Evolutionary conservation across 1,139 yeast species (phyloP), one percentile per base, ranked within the genome.

Genomic region (Diutina sp.): DNA sequence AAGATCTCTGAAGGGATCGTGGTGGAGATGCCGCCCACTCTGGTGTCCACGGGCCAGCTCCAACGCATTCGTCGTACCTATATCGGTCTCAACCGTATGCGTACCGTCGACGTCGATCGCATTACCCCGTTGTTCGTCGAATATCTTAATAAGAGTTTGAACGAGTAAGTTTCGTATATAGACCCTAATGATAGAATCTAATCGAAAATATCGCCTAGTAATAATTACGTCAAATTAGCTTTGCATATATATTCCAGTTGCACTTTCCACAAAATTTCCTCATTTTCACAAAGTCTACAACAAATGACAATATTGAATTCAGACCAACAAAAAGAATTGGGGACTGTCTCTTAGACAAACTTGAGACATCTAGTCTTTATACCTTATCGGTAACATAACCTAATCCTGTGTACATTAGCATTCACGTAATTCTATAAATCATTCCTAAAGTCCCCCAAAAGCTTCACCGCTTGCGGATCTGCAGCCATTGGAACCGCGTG

Each of bases 61-160:
- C 97, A 91, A 65, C 76, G 98, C 60, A 77, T 88, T 30, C 78
- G 97, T 67, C 77, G 99, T 61, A 85, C 91, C 32, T 93, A 87
- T 67, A 82, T 91, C 41, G 76, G 82, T 41, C 75, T 93, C 66
- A 90, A 93, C 67, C 80, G 90, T 63, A 83, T 90, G 78, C 78
- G 96, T 65, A 82, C 84, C 51, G 75, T 84, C 25, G 93, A 87
- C 58, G 67, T 74, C 25, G 82, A 78, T 54, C 73, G 96, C 63
- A 87, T 91, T 50, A 77, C 77, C 7, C 82, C 85, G 0, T 67
- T 87, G 64, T 90, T 90, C 69, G 85, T 84, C 30, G 95, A 87
- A 52, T 90, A 86, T 65, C 69, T 89, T 58, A 82, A 83, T 62
- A 79, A 69, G 57, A n/a, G n/a, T 4, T 9, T 50, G 11, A 50